A percentile compares a stretch with the other conserved stretches of the same genome.
Conservation (phyloP, 2,329 filamentous ascomycete genomes). For the Fusarium haematococcum region DNA sequence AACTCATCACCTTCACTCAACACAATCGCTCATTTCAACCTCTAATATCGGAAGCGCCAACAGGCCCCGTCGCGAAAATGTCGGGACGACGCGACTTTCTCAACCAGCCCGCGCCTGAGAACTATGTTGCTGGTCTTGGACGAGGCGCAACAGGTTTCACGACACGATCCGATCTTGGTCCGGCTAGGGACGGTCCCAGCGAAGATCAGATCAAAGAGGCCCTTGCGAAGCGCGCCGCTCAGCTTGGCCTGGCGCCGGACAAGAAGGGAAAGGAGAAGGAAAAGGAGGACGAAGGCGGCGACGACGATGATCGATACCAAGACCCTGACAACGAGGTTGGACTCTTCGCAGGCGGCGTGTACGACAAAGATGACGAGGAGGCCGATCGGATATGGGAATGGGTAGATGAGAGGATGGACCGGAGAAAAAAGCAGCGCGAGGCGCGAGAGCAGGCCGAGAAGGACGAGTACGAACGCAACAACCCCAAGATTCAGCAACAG, state of each 20-base stretch:
- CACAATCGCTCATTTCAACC: constrained; percentile 1
- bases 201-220: constrained; percentile 99
- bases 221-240: constrained; percentile 90
- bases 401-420: constrained; percentile 97
- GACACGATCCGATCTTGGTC: constrained; percentile 94
- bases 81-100: constrained; percentile 83
- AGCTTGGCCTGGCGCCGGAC: constrained; percentile 77
- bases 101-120: constrained; percentile 85
- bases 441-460: constrained; percentile 89
- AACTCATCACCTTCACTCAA: neutral
- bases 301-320: constrained; percentile 85
- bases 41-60: constrained; percentile 25
- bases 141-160: constrained; percentile 98
- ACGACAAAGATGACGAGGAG: constrained; percentile 98
- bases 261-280: constrained; percentile 78
- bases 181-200: constrained; percentile 92
- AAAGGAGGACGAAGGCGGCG: constrained; percentile 79
- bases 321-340: constrained; percentile 98
- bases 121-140: constrained; percentile 95
- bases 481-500: constrained; percentile 97
- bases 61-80: constrained; percentile 53
- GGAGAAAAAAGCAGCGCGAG: constrained; percentile 92
- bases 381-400: constrained; percentile 95
- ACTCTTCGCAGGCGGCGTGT: constrained; percentile 93
- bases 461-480: constrained; percentile 96